A percentile compares a stretch with the other conserved stretches of the same genome.
phyloP scores from a whole-genome alignment of 306 rosid species.

The Fagus sylvatica region DNA sequence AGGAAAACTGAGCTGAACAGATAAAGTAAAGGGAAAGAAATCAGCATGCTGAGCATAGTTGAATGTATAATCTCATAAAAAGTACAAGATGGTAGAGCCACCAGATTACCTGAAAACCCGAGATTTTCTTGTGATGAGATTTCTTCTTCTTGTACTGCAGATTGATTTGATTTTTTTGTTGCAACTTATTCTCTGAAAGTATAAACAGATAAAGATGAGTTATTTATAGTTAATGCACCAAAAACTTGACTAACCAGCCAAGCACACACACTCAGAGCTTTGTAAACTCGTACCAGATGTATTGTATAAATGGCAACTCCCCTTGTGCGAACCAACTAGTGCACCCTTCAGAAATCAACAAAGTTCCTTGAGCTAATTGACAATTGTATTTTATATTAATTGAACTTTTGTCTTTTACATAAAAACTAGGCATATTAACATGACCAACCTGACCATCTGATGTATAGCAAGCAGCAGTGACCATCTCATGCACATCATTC shows the following conservation, averaged over 20 bases:
- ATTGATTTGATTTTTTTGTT: slow-evolving; percentile 74
- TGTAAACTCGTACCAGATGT: slow-evolving; percentile 63
- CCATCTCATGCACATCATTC: slow-evolving; percentile 97
- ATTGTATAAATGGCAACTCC: slow-evolving; percentile 85
- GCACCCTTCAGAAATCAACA: slow-evolving; percentile 73
- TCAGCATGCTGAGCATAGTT: not conserved
- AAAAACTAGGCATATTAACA: slow-evolving; percentile 19
- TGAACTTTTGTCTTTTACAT: not conserved
- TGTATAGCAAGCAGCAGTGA: slow-evolving; percentile 97
- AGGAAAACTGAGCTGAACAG: not conserved
- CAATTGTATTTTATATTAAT: not conserved
- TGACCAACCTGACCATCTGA: slow-evolving; percentile 98
- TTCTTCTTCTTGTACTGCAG: slow-evolving; percentile 97
- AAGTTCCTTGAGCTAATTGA: slow-evolving; percentile 29
- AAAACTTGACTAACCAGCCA: slow-evolving; percentile 20
- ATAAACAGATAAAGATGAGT: slow-evolving; percentile 8
- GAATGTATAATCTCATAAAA: slow-evolving; percentile 1
- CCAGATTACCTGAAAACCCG: slow-evolving; percentile 91
- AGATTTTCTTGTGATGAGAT: slow-evolving; percentile 86
- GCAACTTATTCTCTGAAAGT: slow-evolving; percentile 81
- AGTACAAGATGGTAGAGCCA: slow-evolving; percentile 22
- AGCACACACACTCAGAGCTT: not conserved
- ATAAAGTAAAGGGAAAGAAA: slow-evolving; percentile 11
- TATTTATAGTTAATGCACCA: slow-evolving; percentile 22
- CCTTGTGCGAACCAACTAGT: slow-evolving; percentile 91